Base-by-base conservation (phyloP, 148 eudicot genomes). In the Rhododendron molle region DNA sequence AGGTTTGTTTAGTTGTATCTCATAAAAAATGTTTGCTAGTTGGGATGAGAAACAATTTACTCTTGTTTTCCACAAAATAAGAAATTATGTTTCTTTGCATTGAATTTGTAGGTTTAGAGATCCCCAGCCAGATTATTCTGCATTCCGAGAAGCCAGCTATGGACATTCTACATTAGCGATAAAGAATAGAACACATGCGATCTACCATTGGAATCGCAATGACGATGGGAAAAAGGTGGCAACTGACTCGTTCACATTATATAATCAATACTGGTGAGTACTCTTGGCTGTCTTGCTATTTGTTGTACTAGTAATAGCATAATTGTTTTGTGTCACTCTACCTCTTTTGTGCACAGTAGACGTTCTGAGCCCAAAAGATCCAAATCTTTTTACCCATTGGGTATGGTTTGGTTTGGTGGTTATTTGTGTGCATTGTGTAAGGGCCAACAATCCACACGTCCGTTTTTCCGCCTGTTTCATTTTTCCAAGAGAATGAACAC, bases 111-210 rank as follows among this genome's bases (percentile, higher is more conserved):
- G 99, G 88, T 94, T 94, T 87, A 92, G 89, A 89, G 91, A 94
- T 88, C 99, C 99, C 84, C 98, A 97, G 77, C 99, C 99, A 34
- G 91, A 91, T 16, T 95, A 95, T 90, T 96, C 99, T 54, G 99
- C 99, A 85, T 96, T 96, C 86, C 90, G 99, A 20, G 99, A 95
- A 90, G 92, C 99, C 47, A 97, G 99, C 85, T 97, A 92, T 83
- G 99, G 99, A 16, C 99, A 97, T 88, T 90, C 98, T 7, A 97
- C 96, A 11, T 83, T 97, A 77, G 99, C 95, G 85, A 94, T 97
- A 79, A 92, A 87, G 91, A 95, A 97, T 69, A 92, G 94, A 87
- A 95, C 98, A n/a, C 99, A 94, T 88, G 99, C 99, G 46, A n/a
- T 94, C 76, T 97, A 97, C 87, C 93, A 90, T 60, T 97, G 99